Conservation (phyloP, 2,329 filamentous ascomycete genomes). For the Pseudogymnoascus sp. region DNA sequence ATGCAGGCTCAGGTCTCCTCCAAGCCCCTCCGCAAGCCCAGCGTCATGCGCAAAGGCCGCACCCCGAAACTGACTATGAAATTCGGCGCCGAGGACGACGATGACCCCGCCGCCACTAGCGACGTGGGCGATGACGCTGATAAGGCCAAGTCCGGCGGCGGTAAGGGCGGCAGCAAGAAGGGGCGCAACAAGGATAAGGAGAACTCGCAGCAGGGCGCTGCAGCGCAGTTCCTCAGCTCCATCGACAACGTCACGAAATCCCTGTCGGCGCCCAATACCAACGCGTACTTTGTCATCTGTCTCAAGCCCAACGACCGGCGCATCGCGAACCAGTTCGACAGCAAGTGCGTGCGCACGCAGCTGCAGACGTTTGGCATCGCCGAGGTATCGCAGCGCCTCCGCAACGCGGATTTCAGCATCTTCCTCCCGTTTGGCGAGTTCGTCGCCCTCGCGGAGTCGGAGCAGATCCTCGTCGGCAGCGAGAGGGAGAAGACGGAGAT, state of each 20-base stretch:
- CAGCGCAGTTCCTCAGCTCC: conserved; percentile 82
- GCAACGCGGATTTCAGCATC: conserved; percentile 89
- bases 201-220: conserved; percentile 60
- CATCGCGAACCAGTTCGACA: conserved; percentile 98
- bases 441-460: conserved; percentile 75
- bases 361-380: conserved; percentile 93
- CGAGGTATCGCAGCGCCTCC: conserved; percentile 87
- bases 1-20: conserved; percentile 96
- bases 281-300: conserved; percentile 94
- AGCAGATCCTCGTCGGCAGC: conserved; percentile 79
- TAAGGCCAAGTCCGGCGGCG: conserved; percentile 19
- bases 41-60: conserved; percentile 65
- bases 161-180: conserved; percentile 34
- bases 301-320: conserved; percentile 93
- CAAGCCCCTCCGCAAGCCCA: conserved; percentile 85
- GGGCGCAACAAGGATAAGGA: conserved; percentile 35
- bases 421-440: conserved; percentile 97
- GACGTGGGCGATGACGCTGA: conserved; percentile 28
- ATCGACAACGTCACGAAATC: conserved; percentile 88
- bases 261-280: conserved; percentile 71
- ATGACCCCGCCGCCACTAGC: conserved; percentile 37
- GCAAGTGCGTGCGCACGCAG: conserved; percentile 92
- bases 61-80: conserved; percentile 30
- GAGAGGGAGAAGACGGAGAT: conserved; percentile 87
- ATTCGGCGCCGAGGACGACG: conserved; percentile 23